A percentile compares a stretch with the other conserved stretches of the same genome.
phyloP scores from a whole-genome alignment of 257 asterid genomes.

The Agastache rugosa region DNA sequence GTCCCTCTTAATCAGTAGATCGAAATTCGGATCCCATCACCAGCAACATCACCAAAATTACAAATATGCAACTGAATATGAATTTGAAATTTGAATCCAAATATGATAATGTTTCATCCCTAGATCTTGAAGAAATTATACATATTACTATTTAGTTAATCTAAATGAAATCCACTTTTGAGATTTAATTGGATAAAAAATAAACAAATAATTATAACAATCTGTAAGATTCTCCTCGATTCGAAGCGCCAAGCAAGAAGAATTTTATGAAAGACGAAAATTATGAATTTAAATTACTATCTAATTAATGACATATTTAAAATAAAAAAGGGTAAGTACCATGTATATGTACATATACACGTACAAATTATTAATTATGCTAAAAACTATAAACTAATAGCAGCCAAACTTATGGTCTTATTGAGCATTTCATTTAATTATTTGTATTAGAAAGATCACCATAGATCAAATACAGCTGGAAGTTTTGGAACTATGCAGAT shows the following conservation, averaged over 20 bases:
- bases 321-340: not conserved
- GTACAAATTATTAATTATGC: constrained; percentile 17
- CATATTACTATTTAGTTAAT: not conserved
- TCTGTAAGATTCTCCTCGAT: constrained; percentile 37
- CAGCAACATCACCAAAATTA: too few species aligned
- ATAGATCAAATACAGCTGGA: constrained; percentile 48
- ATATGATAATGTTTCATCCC: too few species aligned
- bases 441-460: constrained; percentile 14
- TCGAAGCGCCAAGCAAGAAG: constrained; percentile 25
- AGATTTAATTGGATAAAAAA: not conserved
- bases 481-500: constrained; percentile 41
- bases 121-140: too few species aligned
- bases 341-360: not conserved
- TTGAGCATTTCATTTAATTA: constrained; percentile 2
- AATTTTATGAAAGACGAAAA: constrained; percentile 25
- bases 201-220: not conserved
- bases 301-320: not conserved
- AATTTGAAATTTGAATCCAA: too few species aligned
- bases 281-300: constrained; percentile 32
- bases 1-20: too few species aligned
- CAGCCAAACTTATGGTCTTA: not conserved
- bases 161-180: constrained; percentile 25
- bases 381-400: not conserved
- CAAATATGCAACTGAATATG: too few species aligned
- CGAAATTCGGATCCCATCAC: too few species aligned